Percentiles rank a stretch among this genome's conserved stretches.
Conservation (phyloP, 2,329 filamentous ascomycete species). For the Neofusicoccum umdonicola region DNA sequence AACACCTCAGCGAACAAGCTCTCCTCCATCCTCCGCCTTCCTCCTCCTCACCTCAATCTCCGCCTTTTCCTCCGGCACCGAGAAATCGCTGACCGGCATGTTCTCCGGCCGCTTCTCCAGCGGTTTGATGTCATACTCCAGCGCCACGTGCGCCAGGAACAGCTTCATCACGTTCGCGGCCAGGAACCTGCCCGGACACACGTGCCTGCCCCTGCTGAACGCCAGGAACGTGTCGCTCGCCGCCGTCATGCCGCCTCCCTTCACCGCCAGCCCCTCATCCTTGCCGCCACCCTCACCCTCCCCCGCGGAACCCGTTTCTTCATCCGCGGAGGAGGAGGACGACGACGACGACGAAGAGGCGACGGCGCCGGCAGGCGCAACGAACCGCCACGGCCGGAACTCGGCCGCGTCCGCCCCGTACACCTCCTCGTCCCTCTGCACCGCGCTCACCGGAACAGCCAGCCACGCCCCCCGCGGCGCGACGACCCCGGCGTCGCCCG, state of each 20-base stretch:
- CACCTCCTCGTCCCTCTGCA: constrained; percentile 31
- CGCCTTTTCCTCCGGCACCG: background rate
- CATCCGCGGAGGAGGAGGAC: no score
- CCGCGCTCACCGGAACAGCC: constrained; percentile 19
- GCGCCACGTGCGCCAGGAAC: constrained; percentile 19
- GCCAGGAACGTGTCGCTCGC: constrained; percentile 26
- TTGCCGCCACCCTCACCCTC: background rate
- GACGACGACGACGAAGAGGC: no score
- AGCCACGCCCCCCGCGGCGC: constrained; percentile 26
- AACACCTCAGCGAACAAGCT: background rate
- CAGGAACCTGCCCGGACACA: constrained; percentile 24
- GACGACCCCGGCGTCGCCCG: background rate
- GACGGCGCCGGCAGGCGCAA: background rate
- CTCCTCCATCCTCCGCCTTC: background rate
- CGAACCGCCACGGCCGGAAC: constrained; percentile 14
- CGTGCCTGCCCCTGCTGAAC: constrained; percentile 31
- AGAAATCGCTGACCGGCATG: constrained; percentile 4
- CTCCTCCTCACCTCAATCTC: constrained; percentile 1
- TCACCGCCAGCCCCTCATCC: background rate
- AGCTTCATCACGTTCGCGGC: constrained; percentile 20
- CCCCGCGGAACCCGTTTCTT: no score
- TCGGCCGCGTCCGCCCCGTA: constrained; percentile 24
- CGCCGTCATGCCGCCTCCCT: constrained; percentile 22
- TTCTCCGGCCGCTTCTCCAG: constrained; percentile 18
- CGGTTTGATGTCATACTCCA: constrained; percentile 21